Evolutionary conservation across 2,329 filamentous ascomycete species (phyloP), one percentile per base, ranked within the genome.

Genomic region (Aspergillus hortae): DNA sequence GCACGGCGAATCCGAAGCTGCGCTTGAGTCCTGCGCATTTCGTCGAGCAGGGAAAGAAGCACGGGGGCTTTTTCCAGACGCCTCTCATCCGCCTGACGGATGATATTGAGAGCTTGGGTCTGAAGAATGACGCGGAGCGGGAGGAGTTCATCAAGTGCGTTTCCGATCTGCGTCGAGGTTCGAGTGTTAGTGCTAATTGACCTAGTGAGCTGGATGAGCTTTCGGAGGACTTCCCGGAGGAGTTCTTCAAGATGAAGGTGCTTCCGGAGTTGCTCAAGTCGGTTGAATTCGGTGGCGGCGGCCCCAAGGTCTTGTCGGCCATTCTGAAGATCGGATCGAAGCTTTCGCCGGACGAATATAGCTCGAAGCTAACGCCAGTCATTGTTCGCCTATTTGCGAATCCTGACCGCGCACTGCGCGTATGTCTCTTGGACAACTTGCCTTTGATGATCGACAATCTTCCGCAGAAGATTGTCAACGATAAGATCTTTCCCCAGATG

Each of bases 231-330:
- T 96, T 97, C 56, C 94, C 94, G 0, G 92, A 96, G 66, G 94
- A 97, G 54, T 99, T 96, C 70, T 96, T 97, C 79, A 95, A 95
- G 68, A 89, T 95, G 81, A 99, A 97, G 66, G 85, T 99, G 3
- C 79, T 99, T 7, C 94, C 94, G 0, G 94, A 99, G 67, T 77
- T 99, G 27, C 80, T 99, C n/a, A 99, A 97, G 67, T 96, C 92
- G 0, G 91, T 97, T n/a, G 94, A 99, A 65, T 99, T 96, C 69
- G 94, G 94, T 6, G 94, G 92, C 10, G 94, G 94, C 25, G 94
- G 94, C 0, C 89, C 92, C 0, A 95, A 95, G 66, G 92, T 95
- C 0, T 89, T 99, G 54, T 76, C 80, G 1, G 85, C 95, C 1
- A 89, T 96, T 38, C 85, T 97, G 77, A 95, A 95, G 66, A 96